Evolutionary conservation across 192 early-diverging fungal genomes (phyloP), one percentile per base, ranked within the genome.

Genomic region (Coemansia sp.): DNA sequence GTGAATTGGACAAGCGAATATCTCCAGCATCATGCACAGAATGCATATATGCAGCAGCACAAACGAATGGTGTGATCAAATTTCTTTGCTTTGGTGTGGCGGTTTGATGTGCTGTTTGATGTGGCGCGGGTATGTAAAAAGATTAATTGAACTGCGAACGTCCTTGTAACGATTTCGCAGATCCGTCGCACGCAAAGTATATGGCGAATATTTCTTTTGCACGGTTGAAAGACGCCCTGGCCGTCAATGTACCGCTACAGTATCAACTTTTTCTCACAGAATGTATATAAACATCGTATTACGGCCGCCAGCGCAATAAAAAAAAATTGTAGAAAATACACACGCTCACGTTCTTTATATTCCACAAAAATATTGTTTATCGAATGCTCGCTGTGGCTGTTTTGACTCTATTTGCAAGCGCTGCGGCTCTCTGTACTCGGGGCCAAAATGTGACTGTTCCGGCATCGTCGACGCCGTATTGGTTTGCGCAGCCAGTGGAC

Each of bases 401-500:
- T 16, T 25, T 52, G 30, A 19, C 30, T 18, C 21, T 29, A 19
- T 52, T 52, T 18, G 29, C 29, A 32, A 31, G 28, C 30, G 30
- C 18, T 14, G 12, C 25, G 29, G 30, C n/a, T 31, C 18, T 12
- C 28, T 31, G 28, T 25, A 29, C 31, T 31, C 19, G 21, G n/a
- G 3, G 23, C 22, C 28, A 28, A 30, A 27, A 23, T 10, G 45
- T 1, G 2, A 40, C 23, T 18, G 29, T 45, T 45, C 63, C 50
- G 1, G 48, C 57, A 1, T 63, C 65, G 10, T 30, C 50, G 12
- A 52, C 53, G 6, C 54, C 49, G 49, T 58, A 54, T 23, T 70
- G 67, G 73, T 70, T 64, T 43, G 32, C 66, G 8, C 73, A 77
- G 64, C 63, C 53, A 12, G 61, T 77, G 11, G 73, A 77, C 50